These are phyloP conservation scores for Cercospora citrullina DNA, from an alignment of 2,329 filamentous ascomycete genomes.

Conservation along the genomic window DNA sequence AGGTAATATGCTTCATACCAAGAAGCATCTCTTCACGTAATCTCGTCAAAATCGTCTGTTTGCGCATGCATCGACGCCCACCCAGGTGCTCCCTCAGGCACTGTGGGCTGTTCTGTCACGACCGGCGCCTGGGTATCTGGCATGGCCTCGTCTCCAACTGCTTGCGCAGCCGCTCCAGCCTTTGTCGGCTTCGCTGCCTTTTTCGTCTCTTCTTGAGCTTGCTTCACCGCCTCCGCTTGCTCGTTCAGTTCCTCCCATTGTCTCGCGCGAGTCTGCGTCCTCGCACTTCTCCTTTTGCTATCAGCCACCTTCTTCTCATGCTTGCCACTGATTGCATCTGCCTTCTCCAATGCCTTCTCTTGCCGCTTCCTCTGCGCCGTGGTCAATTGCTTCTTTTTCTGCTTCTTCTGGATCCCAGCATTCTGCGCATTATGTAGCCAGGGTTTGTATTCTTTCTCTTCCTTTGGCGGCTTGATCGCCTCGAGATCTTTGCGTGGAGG, in stretches of 20 bases:
- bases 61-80: conserved; percentile 23
- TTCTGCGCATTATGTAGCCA: conserved; percentile 70
- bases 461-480: conserved; percentile 48
- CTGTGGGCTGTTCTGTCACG: conserved; percentile 8
- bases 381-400: conserved; percentile 56
- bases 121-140: conserved; percentile 17
- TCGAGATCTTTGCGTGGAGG: conserved; percentile 52
- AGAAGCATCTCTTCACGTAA: neutral
- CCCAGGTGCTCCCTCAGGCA: conserved; percentile 11
- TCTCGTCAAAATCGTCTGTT: conserved; percentile 18
- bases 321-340: conserved; percentile 56
- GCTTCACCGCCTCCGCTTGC: conserved; percentile 25
- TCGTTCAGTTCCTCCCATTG: conserved; percentile 41
- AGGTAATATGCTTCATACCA: conserved; percentile 12
- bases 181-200: conserved; percentile 15
- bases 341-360: conserved; percentile 57
- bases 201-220: conserved; percentile 17
- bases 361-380: conserved; percentile 56
- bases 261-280: conserved; percentile 38
- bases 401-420: conserved; percentile 68
- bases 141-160: conserved; percentile 21
- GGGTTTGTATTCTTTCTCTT: conserved; percentile 55
- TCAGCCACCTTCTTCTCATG: conserved; percentile 57
- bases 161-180: conserved; percentile 5
- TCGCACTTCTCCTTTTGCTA: conserved; percentile 52